These are phyloP conservation scores for Delonix regia DNA, from an alignment of 306 rosid genomes.

Conservation along the genomic window DNA sequence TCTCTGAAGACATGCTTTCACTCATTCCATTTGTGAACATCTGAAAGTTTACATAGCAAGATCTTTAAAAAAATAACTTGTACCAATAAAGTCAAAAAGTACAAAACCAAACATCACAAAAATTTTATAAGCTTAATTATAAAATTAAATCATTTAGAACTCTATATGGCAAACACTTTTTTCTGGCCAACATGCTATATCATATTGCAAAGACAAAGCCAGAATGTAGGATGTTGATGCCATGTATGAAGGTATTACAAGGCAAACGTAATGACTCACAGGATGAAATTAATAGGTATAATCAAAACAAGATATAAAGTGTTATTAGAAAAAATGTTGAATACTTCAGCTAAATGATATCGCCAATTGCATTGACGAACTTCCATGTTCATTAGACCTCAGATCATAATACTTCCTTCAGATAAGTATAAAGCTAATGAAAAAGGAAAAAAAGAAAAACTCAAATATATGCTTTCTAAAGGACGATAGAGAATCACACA, in stretches of 20 bases:
- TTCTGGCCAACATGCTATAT: conserved; percentile 13
- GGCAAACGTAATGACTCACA: conserved; percentile 13
- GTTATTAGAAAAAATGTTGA: conserved; percentile 13
- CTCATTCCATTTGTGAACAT: conserved; percentile 99
- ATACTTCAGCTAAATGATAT: conserved; percentile 25
- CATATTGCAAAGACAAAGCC: conserved; percentile 23
- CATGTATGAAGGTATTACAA: conserved; percentile 22
- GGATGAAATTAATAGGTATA: neutral
- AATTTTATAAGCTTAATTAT: conserved; percentile 20
- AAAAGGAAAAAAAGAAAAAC: neutral
- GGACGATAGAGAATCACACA: neutral
- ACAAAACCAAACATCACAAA: conserved; percentile 14
- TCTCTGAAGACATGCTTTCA: conserved; percentile 80
- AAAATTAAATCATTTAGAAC: neutral
- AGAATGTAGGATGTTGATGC: conserved; percentile 8
- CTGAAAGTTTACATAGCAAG: conserved; percentile 48
- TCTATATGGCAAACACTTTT: neutral
- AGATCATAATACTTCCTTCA: conserved; percentile 29
- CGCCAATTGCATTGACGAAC: neutral
- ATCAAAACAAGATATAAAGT: neutral
- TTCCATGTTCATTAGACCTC: conserved; percentile 19
- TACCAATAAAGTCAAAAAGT: conserved; percentile 8
- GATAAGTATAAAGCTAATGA: conserved; percentile 13
- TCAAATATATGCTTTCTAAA: neutral
- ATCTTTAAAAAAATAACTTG: conserved; percentile 23